phyloP scores from a whole-genome alignment of 805 yeast genomes.

The Kurtzmaniella fragi region DNA sequence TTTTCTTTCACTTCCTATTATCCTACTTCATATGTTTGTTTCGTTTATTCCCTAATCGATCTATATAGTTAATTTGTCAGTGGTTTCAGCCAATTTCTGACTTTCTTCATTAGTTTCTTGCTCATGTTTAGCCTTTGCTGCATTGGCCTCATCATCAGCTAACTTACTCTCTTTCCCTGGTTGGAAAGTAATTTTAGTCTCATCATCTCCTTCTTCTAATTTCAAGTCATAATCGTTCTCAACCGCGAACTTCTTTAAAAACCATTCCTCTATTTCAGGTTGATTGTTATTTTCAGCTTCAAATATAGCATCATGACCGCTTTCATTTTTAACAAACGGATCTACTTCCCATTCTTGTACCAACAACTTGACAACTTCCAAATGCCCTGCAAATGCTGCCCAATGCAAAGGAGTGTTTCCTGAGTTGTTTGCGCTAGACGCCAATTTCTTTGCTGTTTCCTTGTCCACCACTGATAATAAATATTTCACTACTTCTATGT shows the following conservation, averaged over 20 bases:
- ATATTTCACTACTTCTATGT: slow-evolving; percentile 59
- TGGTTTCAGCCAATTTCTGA: slow-evolving; percentile 23
- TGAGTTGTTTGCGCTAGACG: slow-evolving; percentile 50
- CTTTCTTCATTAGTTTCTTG: slow-evolving; percentile 41
- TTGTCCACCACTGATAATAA: slow-evolving; percentile 46
- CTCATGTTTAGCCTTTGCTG: slow-evolving; percentile 41
- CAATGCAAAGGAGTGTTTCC: slow-evolving; percentile 97
- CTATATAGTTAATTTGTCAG: slow-evolving; percentile 22
- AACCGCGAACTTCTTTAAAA: slow-evolving; percentile 67
- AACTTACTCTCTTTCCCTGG: slow-evolving; percentile 41
- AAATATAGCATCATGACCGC: slow-evolving; percentile 77
- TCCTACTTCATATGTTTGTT: too few relatives aligned
- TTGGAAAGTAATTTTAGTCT: slow-evolving; percentile 39
- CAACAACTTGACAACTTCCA: slow-evolving; percentile 61
- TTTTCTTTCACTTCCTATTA: too few relatives aligned
- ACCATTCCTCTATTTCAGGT: slow-evolving; percentile 72
- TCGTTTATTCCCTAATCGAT: slow-evolving; percentile 3
- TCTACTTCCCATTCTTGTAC: slow-evolving; percentile 77
- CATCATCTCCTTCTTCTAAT: slow-evolving; percentile 36
- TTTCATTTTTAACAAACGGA: slow-evolving; percentile 68
- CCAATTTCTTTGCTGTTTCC: slow-evolving; percentile 36
- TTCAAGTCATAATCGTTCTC: slow-evolving; percentile 46
- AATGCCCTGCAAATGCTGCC: slow-evolving; percentile 89
- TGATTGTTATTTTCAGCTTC: slow-evolving; percentile 83
- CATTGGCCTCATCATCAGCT: slow-evolving; percentile 33